These are phyloP conservation scores for Cenchrus americanus DNA, from an alignment of 176 grass and related monocot genomes.

Conservation along the genomic window DNA sequence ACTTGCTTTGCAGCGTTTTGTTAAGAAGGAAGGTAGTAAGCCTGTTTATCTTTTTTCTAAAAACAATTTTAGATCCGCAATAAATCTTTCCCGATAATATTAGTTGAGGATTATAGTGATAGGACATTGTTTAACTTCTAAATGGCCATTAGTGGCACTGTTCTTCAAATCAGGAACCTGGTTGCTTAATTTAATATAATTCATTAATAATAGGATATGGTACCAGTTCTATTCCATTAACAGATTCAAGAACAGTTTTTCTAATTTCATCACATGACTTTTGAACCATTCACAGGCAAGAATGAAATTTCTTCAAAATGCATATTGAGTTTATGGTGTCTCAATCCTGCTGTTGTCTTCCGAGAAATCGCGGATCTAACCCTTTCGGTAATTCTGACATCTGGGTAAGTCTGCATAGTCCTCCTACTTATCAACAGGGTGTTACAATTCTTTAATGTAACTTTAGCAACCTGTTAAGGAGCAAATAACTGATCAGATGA, in stretches of 20 bases:
- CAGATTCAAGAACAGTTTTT: background rate
- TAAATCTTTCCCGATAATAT: slow-evolving; percentile 6
- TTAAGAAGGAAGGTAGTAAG: slow-evolving; percentile 69
- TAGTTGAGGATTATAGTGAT: background rate
- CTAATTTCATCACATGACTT: slow-evolving; percentile 10
- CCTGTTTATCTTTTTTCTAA: background rate
- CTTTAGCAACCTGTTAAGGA: slow-evolving; percentile 18
- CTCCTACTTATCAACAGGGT: background rate
- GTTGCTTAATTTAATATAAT: slow-evolving; percentile 25
- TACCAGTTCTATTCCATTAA: slow-evolving; percentile 33
- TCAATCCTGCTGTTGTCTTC: slow-evolving; percentile 92
- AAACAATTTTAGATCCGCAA: background rate
- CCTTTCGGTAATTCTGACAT: slow-evolving; percentile 94
- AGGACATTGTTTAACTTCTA: background rate
- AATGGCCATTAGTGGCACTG: background rate
- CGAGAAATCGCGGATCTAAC: slow-evolving; percentile 72
- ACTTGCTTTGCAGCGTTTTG: slow-evolving; percentile 81
- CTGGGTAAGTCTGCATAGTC: slow-evolving; percentile 59
- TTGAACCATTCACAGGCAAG: slow-evolving; percentile 55
- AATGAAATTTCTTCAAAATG: slow-evolving; percentile 49
- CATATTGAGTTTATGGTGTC: slow-evolving; percentile 93
- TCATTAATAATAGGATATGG: background rate
- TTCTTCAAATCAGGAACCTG: slow-evolving; percentile 35
- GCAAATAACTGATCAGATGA: background rate
- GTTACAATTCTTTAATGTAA: slow-evolving; percentile 18